Evolutionary conservation across 345 rosid genomes (phyloP).

Genomic region (Salix koriyanagi): DNA sequence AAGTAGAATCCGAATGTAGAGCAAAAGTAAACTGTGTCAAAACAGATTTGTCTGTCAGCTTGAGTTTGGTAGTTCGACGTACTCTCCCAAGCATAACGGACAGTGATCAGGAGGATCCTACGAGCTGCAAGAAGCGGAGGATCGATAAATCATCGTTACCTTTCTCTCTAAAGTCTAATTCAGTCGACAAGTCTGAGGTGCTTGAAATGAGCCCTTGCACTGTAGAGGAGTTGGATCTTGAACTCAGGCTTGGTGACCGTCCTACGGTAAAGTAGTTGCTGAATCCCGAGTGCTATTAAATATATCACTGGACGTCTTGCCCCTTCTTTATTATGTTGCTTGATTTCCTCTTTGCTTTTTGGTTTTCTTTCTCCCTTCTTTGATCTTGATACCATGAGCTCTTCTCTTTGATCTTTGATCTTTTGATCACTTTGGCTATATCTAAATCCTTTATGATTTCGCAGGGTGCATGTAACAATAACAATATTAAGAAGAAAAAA

Average conservation of each 20-base stretch:
- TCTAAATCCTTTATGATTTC: conserved; percentile 17
- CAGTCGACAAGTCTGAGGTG: conserved; percentile 36
- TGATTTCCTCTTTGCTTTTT: conserved; percentile 5
- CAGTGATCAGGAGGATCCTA: conserved; percentile 17
- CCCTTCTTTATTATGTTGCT: conserved; percentile 12
- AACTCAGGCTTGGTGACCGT: conserved; percentile 76
- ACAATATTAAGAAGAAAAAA: conserved; percentile 1
- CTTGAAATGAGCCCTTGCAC: conserved; percentile 35
- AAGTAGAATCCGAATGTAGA: conserved; percentile 24
- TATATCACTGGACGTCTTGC: conserved; percentile 18
- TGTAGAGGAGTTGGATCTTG: conserved; percentile 80
- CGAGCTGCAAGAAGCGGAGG: conserved; percentile 50
- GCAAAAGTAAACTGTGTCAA: conserved; percentile 37
- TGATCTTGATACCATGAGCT: conserved; percentile 13
- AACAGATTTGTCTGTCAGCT: conserved; percentile 52
- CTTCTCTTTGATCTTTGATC: conserved; percentile 12
- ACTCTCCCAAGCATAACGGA: conserved; percentile 27
- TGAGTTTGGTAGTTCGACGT: conserved; percentile 53
- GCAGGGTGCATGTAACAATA: conserved; percentile 28
- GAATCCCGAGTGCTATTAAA: conserved; percentile 10
- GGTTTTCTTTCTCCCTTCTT: neutral
- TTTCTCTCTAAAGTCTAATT: conserved; percentile 37
- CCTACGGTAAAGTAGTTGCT: conserved; percentile 50
- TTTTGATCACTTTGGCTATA: conserved; percentile 23
- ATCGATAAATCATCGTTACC: conserved; percentile 39